phyloP scores from a whole-genome alignment of 176 grass and related monocot species.

The Eragrostis nindensis region DNA sequence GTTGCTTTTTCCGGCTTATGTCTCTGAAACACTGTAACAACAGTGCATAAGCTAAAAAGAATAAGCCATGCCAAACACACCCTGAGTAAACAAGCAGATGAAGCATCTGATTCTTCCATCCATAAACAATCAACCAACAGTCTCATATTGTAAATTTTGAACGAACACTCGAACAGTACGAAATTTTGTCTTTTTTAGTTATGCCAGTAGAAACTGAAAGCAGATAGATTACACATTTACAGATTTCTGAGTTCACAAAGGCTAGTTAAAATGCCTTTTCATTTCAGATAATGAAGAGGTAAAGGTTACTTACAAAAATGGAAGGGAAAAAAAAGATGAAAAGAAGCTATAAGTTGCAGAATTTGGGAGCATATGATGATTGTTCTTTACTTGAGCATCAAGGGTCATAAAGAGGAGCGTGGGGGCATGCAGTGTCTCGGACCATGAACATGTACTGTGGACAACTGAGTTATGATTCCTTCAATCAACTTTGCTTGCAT shows the following conservation, averaged over 20 bases:
- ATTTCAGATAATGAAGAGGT: background rate
- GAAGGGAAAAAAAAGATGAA: background rate
- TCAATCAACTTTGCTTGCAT: slow-evolving; percentile 27
- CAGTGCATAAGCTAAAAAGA: too few species aligned
- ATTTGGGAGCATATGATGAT: background rate
- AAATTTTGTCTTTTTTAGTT: background rate
- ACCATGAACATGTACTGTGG: background rate
- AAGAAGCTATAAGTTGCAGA: background rate
- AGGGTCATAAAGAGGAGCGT: slow-evolving; percentile 28
- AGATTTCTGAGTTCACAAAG: background rate
- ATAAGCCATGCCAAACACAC: too few species aligned
- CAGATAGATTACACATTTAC: background rate
- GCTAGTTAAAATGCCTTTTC: background rate
- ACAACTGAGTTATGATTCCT: slow-evolving; percentile 28
- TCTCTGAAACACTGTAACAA: too few species aligned
- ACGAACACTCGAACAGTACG: background rate
- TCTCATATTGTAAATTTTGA: background rate
- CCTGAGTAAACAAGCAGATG: background rate
- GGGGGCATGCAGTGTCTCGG: slow-evolving; percentile 11
- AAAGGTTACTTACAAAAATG: background rate
- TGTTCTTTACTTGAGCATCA: slow-evolving; percentile 47
- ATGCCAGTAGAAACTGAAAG: background rate
- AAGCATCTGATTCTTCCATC: slow-evolving; percentile 34
- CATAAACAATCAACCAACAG: background rate
- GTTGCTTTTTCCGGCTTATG: too few species aligned